Evolutionary conservation across 306 rosid genomes (phyloP).

Genomic region (Trichosanthes truncata): DNA sequence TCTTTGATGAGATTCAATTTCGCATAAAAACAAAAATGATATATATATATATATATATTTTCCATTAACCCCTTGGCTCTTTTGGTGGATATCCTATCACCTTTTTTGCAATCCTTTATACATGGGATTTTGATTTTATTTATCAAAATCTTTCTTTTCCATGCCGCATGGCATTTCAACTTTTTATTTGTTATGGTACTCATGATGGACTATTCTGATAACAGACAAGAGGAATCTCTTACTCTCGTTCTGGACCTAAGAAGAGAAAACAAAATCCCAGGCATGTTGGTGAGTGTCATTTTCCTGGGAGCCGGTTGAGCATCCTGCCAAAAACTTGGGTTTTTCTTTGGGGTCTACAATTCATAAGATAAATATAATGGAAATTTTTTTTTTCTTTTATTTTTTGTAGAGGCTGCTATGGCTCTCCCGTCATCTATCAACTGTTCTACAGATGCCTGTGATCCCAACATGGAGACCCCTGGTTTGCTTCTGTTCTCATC

Average conservation of each 20-base stretch:
- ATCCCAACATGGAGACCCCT: constrained; percentile 23
- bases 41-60: no score
- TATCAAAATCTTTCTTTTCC: not conserved
- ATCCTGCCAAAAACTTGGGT: not conserved
- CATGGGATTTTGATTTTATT: not conserved
- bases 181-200: not conserved
- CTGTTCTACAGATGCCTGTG: constrained; percentile 20
- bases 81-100: not conserved
- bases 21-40: not conserved
- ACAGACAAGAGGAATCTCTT: constrained; percentile 58
- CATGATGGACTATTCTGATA: not conserved
- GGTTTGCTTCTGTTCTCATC: constrained; percentile 30
- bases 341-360: constrained; percentile 14
- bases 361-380: constrained; percentile 19
- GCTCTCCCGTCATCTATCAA: constrained; percentile 8
- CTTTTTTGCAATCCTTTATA: not conserved
- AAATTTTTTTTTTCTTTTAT: not conserved
- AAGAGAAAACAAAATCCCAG: constrained; percentile 41
- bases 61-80: not conserved
- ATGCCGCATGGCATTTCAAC: not conserved
- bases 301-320: not conserved
- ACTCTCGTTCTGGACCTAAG: constrained; percentile 32
- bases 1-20: not conserved
- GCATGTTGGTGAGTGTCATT: constrained; percentile 12
- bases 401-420: constrained; percentile 1